Evolutionary conservation across 495 filamentous ascomycete species (phyloP), one percentile per base, ranked within the genome.

Genomic region (Achaetomiella virescens): DNA sequence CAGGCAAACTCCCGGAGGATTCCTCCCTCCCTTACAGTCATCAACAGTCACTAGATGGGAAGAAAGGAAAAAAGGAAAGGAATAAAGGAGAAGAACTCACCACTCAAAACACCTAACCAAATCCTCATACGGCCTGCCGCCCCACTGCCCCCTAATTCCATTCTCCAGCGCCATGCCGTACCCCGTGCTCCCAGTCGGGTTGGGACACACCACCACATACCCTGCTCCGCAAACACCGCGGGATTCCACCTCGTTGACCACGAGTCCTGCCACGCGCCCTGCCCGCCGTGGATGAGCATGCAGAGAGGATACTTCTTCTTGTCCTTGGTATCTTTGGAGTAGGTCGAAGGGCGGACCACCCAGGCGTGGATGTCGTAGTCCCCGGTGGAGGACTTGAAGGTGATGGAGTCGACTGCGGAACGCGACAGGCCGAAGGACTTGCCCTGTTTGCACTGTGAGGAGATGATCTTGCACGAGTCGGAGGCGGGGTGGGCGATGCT

Each of bases 191-290:
- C 91, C 91, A 0, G 90, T 95, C 10, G 91, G 91, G 62, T 96
- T 95, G 7, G 90, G 90, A n/a, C 81, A 79, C 20, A 96, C 81
- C 10, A 89, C 88, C 12, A 96, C 83, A 58, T 95, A 96, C 12
- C 91, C 65, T 95, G 89, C 67, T 96, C 91, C 4, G 91, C 90
- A 65, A 92, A 95, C 5, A 95, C 79, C 7, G 88, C 89, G 0
- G 88, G 90, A 58, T 97, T 97, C 91, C 91, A 96, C 15, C 91
- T 77, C 1, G 88, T 95, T 56, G 80, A 86, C 91, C 91, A 96
- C 27, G 80, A 72, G 64, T 95, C 88, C 6, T 76, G 79, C 89
- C 90, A 95, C 1, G 88, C 84, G 7, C 87, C 86, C 65, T 96
- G 91, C 0, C 91, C 91, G 48, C 91, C 91, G 59, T 97, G 91